Evolutionary conservation across 2,329 filamentous ascomycete genomes (phyloP), one percentile per base, ranked within the genome.

Genomic region (Botrytis sinoallii): DNA sequence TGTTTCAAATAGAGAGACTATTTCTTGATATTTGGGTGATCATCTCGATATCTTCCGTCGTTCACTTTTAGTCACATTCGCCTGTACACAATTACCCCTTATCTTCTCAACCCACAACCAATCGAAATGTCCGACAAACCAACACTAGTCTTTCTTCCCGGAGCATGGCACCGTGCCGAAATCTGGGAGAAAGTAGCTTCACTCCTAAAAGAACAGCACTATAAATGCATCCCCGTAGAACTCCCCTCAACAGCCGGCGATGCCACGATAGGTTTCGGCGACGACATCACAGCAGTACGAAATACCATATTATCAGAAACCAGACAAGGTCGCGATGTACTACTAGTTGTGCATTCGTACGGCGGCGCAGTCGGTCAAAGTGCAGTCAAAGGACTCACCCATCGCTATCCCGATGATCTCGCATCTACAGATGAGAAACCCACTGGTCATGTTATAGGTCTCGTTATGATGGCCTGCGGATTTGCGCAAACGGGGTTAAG

Each of bases 131-230:
- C 74, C 46, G 6, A 35, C 38, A 77, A 77, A 44, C 82, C 83
- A 60, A 83, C 82, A 16, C 77, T 87, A 0, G 74, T 88, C 72
- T 82, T 88, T 32, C 81, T 88, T 1, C 85, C 82, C 2, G 86
- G 86, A 8, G 82, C 85, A 40, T 87, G 86, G 85, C 86, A 88
- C 73, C 77, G 74, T 35, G 77, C 78, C 12, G 80, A 79, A 32
- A 79, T 80, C 61, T 84, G 82, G 82, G 79, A 83, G 69, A 79
- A 79, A 71, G 77, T 83, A 4, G 77, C 59, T 46, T 80, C 80
- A 57, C 79, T 84, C 18, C 73, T 82, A n/a, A 71, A 78, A 5
- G 61, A 80, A 18, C 72, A 79, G 38, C 72, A 79, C 16, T 77
- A 81, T 59, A 81, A 79, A 78, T 83, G 81, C 57, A 72, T 82